Base-by-base conservation (phyloP, 768 basidiomycete species). In the Suillus ampliporus region DNA sequence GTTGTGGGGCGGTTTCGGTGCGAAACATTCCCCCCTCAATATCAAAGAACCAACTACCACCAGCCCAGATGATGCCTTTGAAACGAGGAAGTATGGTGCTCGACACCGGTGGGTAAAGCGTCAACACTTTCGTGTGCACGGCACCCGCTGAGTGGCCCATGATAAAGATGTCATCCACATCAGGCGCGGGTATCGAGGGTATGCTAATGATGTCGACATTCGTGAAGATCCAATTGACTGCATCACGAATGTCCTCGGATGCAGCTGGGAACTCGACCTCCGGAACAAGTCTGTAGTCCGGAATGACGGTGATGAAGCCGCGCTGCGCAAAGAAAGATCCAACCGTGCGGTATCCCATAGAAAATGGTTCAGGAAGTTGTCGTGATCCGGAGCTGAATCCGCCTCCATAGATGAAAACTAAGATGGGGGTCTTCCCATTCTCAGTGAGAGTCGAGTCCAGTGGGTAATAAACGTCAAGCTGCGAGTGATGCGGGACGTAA, bases 381-480 rank as follows among this genome's bases (percentile, higher is more conserved):
- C 86, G 82, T 0, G 78, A 76, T 1, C 89, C 89, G 0, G 72
- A 69, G 64, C 75, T 74, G 69, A 88, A 89, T 3, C 89, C 87
- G 2, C 89, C 89, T 1, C 89, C 89, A 64, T 91, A 90, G 47
- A 86, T 63, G 73, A 84, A 90, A 72, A 90, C 83, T 28, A 90
- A 74, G 23, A 90, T 76, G 1, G 86, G 86, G 0, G 81, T 75
- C 58, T 72, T 75, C 26, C 68, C 68, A 21, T 62, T 59, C 7
- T 70, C 67, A 7, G 71, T 65, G n/a, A 66, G 62, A 13, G 69
- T 62, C 6, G 70, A 54, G 4, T 75, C 41, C 2, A 76, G 64
- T 0, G 86, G 89, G 67, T 87, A 90, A 70, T 90, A 91, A 0
- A 90, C 77, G 66, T 90, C 89, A 37, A 90, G 81, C 88, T 91